A percentile compares a stretch with the other conserved stretches of the same genome.
Conservation (phyloP, 2,329 filamentous ascomycete species). For the Colletotrichum phormii region DNA sequence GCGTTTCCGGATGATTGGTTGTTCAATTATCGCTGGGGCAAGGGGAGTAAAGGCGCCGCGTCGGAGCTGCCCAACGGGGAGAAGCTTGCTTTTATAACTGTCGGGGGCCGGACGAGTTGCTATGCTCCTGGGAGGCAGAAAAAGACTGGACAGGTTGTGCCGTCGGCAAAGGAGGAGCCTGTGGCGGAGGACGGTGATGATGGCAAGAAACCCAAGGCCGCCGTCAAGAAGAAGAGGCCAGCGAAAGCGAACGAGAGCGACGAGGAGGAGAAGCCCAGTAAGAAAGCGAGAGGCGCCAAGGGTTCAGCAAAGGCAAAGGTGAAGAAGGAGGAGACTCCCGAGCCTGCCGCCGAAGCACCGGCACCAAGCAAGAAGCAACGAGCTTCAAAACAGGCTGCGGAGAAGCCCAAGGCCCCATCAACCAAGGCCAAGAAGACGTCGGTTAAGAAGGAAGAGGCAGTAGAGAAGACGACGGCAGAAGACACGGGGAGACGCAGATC, state of each 20-base stretch:
- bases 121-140: conserved; percentile 88
- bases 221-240: conserved; percentile 42
- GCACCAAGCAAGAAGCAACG: conserved; percentile 40
- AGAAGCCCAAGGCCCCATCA: conserved; percentile 38
- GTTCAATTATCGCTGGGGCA: conserved; percentile 90
- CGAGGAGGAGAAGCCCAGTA: conserved; percentile 41
- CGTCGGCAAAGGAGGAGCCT: conserved; percentile 57
- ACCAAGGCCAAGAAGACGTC: conserved; percentile 12
- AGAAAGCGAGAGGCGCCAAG: conserved; percentile 43
- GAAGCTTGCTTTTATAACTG: conserved; percentile 86
- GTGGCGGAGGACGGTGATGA: conserved; percentile 45
- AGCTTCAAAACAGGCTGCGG: conserved; percentile 42
- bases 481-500: conserved; percentile 43
- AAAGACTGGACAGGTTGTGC: conserved; percentile 67
- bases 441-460: conserved; percentile 12
- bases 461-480: conserved; percentile 30
- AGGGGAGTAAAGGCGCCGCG: conserved; percentile 80
- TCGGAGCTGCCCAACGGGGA: conserved; percentile 83
- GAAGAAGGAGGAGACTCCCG: conserved; percentile 28
- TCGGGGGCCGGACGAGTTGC: conserved; percentile 91
- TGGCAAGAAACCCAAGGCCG: conserved; percentile 6
- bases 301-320: conserved; percentile 33
- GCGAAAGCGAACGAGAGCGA: conserved; percentile 42
- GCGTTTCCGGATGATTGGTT: conserved; percentile 90
- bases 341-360: conserved; percentile 23